Evolutionary conservation across 306 rosid genomes (phyloP), one percentile per base, ranked within the genome.

Genomic region (Quercus cerris): DNA sequence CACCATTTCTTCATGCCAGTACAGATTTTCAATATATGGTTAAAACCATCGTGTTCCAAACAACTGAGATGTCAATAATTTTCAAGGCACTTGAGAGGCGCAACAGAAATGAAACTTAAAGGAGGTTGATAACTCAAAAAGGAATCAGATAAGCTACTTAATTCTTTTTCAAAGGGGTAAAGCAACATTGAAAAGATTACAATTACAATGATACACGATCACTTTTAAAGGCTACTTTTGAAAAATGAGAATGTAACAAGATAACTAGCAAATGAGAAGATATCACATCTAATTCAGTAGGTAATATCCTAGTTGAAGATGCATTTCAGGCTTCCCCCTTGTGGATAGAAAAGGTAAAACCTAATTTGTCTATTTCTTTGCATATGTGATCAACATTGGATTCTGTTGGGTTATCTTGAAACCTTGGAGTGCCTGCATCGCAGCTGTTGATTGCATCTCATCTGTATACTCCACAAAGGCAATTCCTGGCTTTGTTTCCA

Each of bases 391-490:
- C 90, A 87, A 85, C 99, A 96, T 96, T 3, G 97, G 90, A 68
- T 90, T 96, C 84, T 96, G 93, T n/a, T 88, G 92, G 75, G 92
- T 91, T 84, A 96, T 85, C 92, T 96, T 96, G 89, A 96, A 93
- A 82, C 92, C 90, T 80, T 96, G 98, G 28, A 96, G 94, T 2
- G 88, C 89, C 88, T 93, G 98, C 98, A 96, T 89, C 64, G 99
- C 97, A 15, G 87, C 92, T 1, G 98, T 86, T 44, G 98, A 88
- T 80, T 96, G 99, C 86, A 91, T 89, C 87, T 96, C 97, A 41
- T 93, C 97, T 54, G 87, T 93, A 58, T 84, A 96, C 85, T 96
- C 99, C 76, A 96, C 98, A 71, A 96, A 96, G 71, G 99, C 99
- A 82, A 96, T 96, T 31, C 98, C 99, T 4, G 97, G 98, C 85